phyloP scores from a whole-genome alignment of 306 rosid genomes.

The Datisca glomerata region DNA sequence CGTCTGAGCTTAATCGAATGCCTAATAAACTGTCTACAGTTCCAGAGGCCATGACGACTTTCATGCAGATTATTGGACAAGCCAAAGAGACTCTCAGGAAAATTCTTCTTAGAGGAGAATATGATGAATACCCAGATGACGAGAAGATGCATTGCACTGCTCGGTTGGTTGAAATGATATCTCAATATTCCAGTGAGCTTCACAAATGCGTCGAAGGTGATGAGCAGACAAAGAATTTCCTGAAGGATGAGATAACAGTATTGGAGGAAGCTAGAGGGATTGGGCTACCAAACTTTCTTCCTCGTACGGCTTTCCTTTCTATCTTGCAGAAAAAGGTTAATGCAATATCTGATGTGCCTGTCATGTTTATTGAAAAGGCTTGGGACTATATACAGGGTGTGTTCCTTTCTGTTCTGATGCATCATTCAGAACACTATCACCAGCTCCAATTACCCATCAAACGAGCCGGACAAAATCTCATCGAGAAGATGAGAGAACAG shows the following conservation, averaged over 20 bases:
- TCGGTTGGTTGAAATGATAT: conserved; percentile 8
- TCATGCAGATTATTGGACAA: conserved; percentile 30
- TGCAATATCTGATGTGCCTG: conserved; percentile 1
- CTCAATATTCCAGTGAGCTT: conserved; percentile 7
- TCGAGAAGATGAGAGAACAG: conserved; percentile 6
- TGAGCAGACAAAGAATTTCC: conserved; percentile 2
- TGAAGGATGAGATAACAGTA: conserved; percentile 10
- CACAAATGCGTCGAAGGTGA: conserved; percentile 4
- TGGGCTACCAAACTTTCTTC: conserved; percentile 12
- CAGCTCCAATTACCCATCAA: conserved; percentile 13
- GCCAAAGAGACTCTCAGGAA: conserved; percentile 30
- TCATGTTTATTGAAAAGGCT: conserved; percentile 6
- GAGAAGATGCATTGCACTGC: conserved; percentile 17
- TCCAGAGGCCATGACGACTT: conserved; percentile 16
- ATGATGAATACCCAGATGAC: conserved; percentile 10
- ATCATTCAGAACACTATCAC: conserved; percentile 9
- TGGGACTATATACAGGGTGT: conserved; percentile 11
- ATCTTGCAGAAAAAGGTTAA: conserved; percentile 10
- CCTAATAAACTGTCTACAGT: conserved; percentile 13
- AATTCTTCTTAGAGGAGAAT: conserved; percentile 10
- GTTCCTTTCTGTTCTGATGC: conserved; percentile 13
- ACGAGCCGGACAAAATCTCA: conserved; percentile 8
- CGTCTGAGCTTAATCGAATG: conserved; percentile 15
- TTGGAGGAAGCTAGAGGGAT: conserved; percentile 16
- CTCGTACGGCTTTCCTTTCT: conserved; percentile 10